Evolutionary conservation across 257 asterid genomes (phyloP).

Genomic region (Osmanthus fragrans): DNA sequence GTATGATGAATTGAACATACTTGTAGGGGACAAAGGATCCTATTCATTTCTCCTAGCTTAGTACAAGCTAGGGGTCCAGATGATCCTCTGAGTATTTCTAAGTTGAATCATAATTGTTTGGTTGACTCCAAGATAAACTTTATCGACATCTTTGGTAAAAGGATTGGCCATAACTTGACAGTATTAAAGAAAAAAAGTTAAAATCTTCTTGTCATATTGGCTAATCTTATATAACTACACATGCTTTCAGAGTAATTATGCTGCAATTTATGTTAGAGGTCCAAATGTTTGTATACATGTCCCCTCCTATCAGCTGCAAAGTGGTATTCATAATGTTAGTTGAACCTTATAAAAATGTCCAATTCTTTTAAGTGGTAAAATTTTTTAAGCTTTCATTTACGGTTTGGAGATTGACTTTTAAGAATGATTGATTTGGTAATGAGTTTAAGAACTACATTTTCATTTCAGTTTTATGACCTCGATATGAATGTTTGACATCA

Average conservation of each 20-base stretch:
- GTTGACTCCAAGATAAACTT: not conserved
- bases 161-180: not conserved
- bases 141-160: not conserved
- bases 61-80: no score
- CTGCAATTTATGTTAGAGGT: no score
- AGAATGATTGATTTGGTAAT: not conserved
- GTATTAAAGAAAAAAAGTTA: not conserved
- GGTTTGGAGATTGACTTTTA: not conserved
- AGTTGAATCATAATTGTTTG: not conserved
- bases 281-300: not conserved
- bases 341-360: not conserved
- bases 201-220: not conserved
- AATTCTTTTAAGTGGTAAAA: constrained; percentile 1
- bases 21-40: not conserved
- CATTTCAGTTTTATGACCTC: constrained; percentile 2
- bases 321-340: not conserved
- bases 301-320: not conserved
- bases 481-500: constrained; percentile 15
- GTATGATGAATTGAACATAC: not conserved
- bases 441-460: not conserved
- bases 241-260: not conserved
- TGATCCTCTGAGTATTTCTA: not conserved
- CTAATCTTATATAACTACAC: not conserved
- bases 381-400: not conserved
- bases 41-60: no score